Conservation (phyloP, 495 filamentous ascomycete species). For the Mytilinidion resinicola region DNA sequence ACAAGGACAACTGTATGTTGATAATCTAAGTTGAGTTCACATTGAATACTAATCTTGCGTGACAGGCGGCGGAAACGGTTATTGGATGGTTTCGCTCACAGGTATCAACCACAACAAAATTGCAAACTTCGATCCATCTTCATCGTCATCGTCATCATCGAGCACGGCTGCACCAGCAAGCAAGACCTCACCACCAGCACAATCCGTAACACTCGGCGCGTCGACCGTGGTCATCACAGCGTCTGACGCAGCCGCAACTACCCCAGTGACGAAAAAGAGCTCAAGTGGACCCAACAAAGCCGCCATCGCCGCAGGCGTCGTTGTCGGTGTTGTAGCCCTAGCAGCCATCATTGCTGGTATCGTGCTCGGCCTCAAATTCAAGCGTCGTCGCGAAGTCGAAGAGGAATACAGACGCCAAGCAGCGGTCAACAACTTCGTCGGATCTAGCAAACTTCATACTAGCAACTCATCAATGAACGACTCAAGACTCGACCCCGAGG, state of each 20-base stretch:
- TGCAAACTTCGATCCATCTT: conserved; percentile 6
- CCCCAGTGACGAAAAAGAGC: neutral
- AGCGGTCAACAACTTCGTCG: conserved; percentile 60
- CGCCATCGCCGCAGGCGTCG: conserved; percentile 81
- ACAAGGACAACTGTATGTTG: conserved; percentile 52
- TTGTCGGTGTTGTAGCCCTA: conserved; percentile 72
- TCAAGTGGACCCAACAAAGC: conserved; percentile 52
- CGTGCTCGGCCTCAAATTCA: conserved; percentile 70
- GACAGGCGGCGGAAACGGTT: conserved; percentile 48
- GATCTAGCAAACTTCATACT: conserved; percentile 52
- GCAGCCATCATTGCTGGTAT: conserved; percentile 57
- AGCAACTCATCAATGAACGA: conserved; percentile 60
- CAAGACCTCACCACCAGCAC: conserved; percentile 15
- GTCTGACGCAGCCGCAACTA: conserved; percentile 13
- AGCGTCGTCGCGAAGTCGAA: conserved; percentile 65
- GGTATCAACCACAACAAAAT: conserved; percentile 3
- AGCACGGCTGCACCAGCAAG: neutral
- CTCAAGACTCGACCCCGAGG: conserved; percentile 78
- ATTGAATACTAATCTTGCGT: neutral
- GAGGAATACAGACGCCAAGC: conserved; percentile 73
- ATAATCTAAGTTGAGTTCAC: neutral
- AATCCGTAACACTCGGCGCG: conserved; percentile 24
- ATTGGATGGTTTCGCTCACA: conserved; percentile 37
- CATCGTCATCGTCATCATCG: conserved; percentile 7
- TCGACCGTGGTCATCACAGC: conserved; percentile 34